Evolutionary conservation across 306 rosid genomes (phyloP), one percentile per base, ranked within the genome.

Genomic region (Gleditsia sinensis): DNA sequence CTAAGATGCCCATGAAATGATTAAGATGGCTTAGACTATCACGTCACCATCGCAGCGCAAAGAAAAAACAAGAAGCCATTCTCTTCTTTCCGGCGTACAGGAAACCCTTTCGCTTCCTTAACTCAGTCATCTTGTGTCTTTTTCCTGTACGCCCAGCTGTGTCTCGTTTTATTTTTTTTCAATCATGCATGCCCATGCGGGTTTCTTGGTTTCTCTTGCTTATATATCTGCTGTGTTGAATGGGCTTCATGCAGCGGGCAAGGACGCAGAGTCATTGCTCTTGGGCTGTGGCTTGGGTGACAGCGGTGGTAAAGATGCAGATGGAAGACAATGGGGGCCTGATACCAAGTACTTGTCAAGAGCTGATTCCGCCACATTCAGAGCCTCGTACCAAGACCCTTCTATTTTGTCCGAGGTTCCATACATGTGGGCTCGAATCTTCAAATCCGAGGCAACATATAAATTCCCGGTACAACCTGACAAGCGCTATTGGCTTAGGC

Each of bases 401-500:
- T 86, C 90, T 0, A 76, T 86, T 64, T 9, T 36, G 1, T 83
- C 86, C 0, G 79, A 75, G 55, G 53, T 86, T 51, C 90, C 88
- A 11, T 86, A 86, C 71, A 83, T 83, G 90, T 62, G 82, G 9
- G 72, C 86, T 0, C 34, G 90, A 7, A 8, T 86, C 57, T 83
- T 86, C 79, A 75, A 67, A 1, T 57, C 86, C 0, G 71, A 83
- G 30, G 30, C 80, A 13, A 20, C 82, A 0, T 86, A 86, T 51
- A 78, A 78, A 21, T 83, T 86, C 71, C 74, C 81, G 0, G 33
- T 83, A 20, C 37, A 49, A 45, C 37, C 75, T 0, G 13, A 65
- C 2, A 78, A 78, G 51, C 90, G 86, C 4, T 83, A 83, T 16
- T 83, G 84, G 84, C 76, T 86, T 1, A 81, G 90, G 33, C 88